Conservation (phyloP, 768 basidiomycete species). For the Lyophyllum semitale region DNA sequence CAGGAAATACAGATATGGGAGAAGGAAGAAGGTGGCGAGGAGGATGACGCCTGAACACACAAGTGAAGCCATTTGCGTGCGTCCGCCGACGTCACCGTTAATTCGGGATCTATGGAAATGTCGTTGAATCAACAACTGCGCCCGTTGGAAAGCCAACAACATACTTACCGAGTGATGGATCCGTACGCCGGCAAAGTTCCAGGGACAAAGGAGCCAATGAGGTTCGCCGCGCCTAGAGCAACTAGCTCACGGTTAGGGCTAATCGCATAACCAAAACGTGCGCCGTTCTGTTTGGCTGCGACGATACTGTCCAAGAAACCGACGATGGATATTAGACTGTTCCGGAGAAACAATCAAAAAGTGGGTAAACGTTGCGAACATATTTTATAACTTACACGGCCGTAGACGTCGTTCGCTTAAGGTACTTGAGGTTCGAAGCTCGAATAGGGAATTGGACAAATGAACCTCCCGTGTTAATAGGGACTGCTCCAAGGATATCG, state of each 20-base stretch:
- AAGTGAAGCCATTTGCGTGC: conserved; percentile 88
- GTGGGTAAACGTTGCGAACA: background rate
- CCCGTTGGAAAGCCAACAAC: conserved; percentile 4
- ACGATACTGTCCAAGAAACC: conserved; percentile 96
- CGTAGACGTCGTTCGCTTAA: conserved; percentile 82
- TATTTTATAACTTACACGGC: conserved; percentile 58
- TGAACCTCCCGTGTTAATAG: conserved; percentile 55
- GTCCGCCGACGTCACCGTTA: conserved; percentile 85
- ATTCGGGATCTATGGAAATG: conserved; percentile 65
- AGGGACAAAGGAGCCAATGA: conserved; percentile 77
- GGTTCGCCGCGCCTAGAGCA: conserved; percentile 85
- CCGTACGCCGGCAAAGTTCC: conserved; percentile 93
- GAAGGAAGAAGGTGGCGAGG: conserved; percentile 85
- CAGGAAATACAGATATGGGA: conserved; percentile 82
- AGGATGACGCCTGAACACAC: conserved; percentile 75
- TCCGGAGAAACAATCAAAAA: background rate
- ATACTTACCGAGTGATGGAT: conserved; percentile 79
- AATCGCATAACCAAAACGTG: conserved; percentile 84
- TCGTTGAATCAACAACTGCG: background rate
- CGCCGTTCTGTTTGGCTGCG: conserved; percentile 90
- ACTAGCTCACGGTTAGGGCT: conserved; percentile 95
- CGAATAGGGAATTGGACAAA: conserved; percentile 79
- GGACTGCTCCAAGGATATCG: conserved; percentile 79
- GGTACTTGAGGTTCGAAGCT: conserved; percentile 56
- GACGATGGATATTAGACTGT: conserved; percentile 74